Base-by-base conservation (phyloP, 139 green algal genomes). In the Chlamydomonas sp. region DNA sequence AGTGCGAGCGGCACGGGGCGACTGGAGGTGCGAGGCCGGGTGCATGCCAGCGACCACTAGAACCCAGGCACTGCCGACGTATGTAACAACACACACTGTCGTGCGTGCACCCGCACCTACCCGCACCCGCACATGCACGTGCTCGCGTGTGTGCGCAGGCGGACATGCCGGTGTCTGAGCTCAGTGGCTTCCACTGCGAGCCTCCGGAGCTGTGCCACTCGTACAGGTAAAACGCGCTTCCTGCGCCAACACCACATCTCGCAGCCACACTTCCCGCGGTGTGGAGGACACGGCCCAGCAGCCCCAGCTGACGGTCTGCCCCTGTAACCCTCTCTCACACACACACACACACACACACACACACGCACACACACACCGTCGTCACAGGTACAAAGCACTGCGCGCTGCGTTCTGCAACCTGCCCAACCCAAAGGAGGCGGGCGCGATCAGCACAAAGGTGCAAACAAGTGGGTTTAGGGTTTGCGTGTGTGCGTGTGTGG, bases 331-430 rank as follows among this genome's bases (percentile, higher is more conserved):
- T n/a, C n/a, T n/a, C n/a, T n/a, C n/a, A n/a, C n/a, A n/a, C n/a
- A n/a, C n/a, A n/a, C n/a, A n/a, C n/a, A n/a, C n/a, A n/a, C n/a
- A n/a, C n/a, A n/a, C n/a, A n/a, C n/a, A n/a, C n/a, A n/a, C n/a
- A n/a, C n/a, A 22, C 47, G 47, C 47, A 57, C 47, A 57, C 47
- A 28, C 47, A 57, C 47, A 57, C 24, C 30, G 54, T 64, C 16
- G 24, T 64, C 54, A 64, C 26, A 64, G 54, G 54, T 64, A 64
- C 26, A 64, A 33, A 20, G 34, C 8, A 22, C 16, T 64, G 26
- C 22, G 54, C 30, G 54, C 54, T 64, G 54, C 54, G 6, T 64
- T 64, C 16, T 64, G 54, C 26, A 22, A 64, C 26, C 26, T 64
- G 8, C 54, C 54, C 26, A 64, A 26, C 54, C 54, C 22, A 10